These are phyloP conservation scores for Bonia amplexicaulis DNA, from an alignment of 176 grass and related monocot genomes.

Conservation along the genomic window DNA sequence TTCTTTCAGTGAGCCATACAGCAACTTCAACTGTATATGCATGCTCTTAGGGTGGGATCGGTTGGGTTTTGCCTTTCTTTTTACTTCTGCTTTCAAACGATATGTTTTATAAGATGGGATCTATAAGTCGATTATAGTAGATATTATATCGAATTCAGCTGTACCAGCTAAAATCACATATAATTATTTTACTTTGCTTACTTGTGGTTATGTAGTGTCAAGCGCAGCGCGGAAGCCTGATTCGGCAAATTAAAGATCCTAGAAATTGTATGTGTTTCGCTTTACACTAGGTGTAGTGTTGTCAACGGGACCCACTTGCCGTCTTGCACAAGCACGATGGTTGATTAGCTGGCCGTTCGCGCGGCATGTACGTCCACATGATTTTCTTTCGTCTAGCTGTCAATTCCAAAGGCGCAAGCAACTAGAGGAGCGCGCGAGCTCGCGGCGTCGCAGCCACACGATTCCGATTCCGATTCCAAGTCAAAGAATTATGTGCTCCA, in stretches of 20 bases:
- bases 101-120: no score
- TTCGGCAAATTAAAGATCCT: not conserved
- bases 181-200: no score
- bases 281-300: not conserved
- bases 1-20: no score
- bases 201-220: no score
- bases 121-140: no score
- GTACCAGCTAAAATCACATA: no score
- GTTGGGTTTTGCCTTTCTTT: no score
- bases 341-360: not conserved
- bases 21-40: no score
- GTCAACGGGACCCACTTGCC: not conserved
- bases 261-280: not conserved
- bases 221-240: no score
- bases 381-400: not conserved
- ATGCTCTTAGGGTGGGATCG: no score
- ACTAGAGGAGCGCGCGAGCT: not conserved
- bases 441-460: conserved; percentile 21
- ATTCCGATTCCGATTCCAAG: not conserved
- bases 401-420: conserved; percentile 3
- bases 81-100: no score
- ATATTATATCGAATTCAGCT: no score
- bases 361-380: not conserved
- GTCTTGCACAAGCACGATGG: not conserved
- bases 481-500: not conserved